Evolutionary conservation across 495 filamentous ascomycete genomes (phyloP).

Genomic region (Usnea hakonensis): DNA sequence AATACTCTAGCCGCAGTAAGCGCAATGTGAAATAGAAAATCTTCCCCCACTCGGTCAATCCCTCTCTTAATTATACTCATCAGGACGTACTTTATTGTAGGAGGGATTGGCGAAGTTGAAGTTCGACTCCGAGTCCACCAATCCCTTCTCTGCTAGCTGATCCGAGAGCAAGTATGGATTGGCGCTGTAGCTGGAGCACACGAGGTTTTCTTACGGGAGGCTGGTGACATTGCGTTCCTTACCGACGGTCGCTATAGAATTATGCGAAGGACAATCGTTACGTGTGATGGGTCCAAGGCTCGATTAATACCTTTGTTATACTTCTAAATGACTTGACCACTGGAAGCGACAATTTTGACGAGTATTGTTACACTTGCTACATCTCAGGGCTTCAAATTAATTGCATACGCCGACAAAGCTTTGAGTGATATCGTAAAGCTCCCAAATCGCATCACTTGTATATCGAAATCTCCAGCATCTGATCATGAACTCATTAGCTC

Average conservation of each 20-base stretch:
- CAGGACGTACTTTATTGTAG: conserved; percentile 85
- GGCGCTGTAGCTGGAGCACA: conserved; percentile 62
- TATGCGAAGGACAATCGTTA: too few species aligned
- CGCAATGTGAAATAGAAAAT: neutral
- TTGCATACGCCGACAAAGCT: neutral
- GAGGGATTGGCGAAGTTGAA: conserved; percentile 42
- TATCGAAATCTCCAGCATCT: conserved; percentile 1
- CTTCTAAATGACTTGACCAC: too few species aligned
- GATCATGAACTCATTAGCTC: conserved; percentile 4
- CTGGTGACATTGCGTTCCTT: conserved; percentile 53
- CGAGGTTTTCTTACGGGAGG: conserved; percentile 35
- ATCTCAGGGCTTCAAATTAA: neutral
- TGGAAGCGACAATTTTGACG: neutral
- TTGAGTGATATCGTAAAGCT: neutral
- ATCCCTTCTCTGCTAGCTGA: conserved; percentile 56
- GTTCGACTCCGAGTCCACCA: conserved; percentile 31
- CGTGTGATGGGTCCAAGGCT: conserved; percentile 14
- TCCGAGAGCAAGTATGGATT: conserved; percentile 44
- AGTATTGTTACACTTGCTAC: neutral
- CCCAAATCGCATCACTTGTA: neutral
- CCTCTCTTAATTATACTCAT: conserved; percentile 20
- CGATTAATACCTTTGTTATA: too few species aligned
- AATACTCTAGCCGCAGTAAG: neutral
- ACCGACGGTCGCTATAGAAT: conserved; percentile 52
- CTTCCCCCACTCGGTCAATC: neutral